Evolutionary conservation across 805 yeast species (phyloP).

Genomic region (Candida cerambycidarum): DNA sequence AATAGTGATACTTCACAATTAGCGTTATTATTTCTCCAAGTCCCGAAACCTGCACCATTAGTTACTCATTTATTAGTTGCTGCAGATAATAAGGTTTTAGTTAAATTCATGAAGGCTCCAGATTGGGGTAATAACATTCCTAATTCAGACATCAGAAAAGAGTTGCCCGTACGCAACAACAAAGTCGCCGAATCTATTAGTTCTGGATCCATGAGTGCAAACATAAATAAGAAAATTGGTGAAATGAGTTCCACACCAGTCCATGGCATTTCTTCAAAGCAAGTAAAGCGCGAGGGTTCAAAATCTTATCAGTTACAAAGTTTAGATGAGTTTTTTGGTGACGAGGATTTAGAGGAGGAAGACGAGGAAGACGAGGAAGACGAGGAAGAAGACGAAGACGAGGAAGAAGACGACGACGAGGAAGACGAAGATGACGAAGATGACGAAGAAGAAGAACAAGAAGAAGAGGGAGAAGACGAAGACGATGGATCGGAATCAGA

Average conservation of each 20-base stretch:
- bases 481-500: no score
- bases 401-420: conserved; percentile 13
- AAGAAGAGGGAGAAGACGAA: background rate
- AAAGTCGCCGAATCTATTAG: conserved; percentile 16
- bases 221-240: conserved; percentile 16
- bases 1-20: conserved; percentile 48
- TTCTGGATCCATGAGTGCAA: conserved; percentile 17
- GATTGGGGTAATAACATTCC: conserved; percentile 48
- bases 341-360: conserved; percentile 22
- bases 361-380: conserved; percentile 14
- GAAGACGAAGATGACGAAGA: conserved; percentile 7
- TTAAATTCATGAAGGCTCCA: conserved; percentile 29
- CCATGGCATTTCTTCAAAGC: conserved; percentile 27
- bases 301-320: conserved; percentile 62
- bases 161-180: conserved; percentile 18
- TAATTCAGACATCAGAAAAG: conserved; percentile 31
- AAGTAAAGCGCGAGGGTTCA: conserved; percentile 8
- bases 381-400: conserved; percentile 1
- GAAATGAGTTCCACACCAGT: conserved; percentile 21
- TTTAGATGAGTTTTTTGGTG: conserved; percentile 78
- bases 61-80: conserved; percentile 22
- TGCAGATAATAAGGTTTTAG: conserved; percentile 13
- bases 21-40: conserved; percentile 70
- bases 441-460: conserved; percentile 3
- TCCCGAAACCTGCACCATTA: conserved; percentile 67